phyloP scores from a whole-genome alignment of 306 rosid species.

The Prinsepia uniflora region DNA sequence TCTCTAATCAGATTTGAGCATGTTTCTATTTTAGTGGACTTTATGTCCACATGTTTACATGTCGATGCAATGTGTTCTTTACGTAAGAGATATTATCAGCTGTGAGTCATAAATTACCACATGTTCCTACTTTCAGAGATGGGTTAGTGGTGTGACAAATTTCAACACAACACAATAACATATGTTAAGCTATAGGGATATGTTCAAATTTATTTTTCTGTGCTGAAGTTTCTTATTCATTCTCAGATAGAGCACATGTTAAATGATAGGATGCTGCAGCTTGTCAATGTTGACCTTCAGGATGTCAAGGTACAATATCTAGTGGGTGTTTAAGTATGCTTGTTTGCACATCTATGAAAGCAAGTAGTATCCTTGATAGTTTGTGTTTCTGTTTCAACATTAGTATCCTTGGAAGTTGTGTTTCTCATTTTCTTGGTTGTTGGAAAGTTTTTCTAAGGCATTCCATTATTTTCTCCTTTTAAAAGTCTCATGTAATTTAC shows the following conservation, averaged over 20 bases:
- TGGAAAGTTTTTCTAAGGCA: background rate
- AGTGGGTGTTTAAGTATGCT: background rate
- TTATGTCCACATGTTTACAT: too few relatives aligned
- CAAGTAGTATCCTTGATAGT: background rate
- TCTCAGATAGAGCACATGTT: conserved; percentile 67
- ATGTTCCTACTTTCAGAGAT: too few relatives aligned
- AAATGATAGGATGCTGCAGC: conserved; percentile 47
- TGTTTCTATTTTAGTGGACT: too few relatives aligned
- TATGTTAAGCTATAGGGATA: too few relatives aligned
- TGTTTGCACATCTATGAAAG: background rate
- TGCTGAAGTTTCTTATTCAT: conserved; percentile 26
- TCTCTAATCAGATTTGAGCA: too few relatives aligned
- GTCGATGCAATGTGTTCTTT: too few relatives aligned
- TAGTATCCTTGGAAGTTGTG: background rate
- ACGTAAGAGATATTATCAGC: too few relatives aligned
- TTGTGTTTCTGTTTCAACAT: background rate
- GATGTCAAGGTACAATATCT: conserved; percentile 59
- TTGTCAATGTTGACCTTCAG: conserved; percentile 58
- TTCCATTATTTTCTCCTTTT: background rate
- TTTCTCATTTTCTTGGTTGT: background rate
- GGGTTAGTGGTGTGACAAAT: too few relatives aligned
- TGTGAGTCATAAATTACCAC: too few relatives aligned
- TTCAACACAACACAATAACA: too few relatives aligned
- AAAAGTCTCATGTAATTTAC: background rate
- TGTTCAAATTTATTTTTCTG: conserved; percentile 18